These are phyloP conservation scores for Annona squamosa DNA, from an alignment of 164 flowering plant species.

Conservation along the genomic window DNA sequence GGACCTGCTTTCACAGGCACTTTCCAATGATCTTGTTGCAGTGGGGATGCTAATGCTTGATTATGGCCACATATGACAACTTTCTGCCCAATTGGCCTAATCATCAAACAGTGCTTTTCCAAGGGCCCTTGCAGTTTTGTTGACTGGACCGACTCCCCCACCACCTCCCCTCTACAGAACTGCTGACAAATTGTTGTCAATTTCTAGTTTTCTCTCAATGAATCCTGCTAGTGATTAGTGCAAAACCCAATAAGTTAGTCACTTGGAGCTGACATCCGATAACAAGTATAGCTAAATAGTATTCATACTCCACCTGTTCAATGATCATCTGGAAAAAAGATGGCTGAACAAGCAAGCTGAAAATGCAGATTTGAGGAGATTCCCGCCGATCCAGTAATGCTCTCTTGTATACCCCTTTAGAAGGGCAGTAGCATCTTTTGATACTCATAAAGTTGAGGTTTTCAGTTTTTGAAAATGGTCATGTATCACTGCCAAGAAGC, in stretches of 20 bases:
- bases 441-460: conserved; percentile 35
- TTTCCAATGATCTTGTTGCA: conserved; percentile 62
- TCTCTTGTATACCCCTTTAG: conserved; percentile 82
- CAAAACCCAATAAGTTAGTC: background rate
- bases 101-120: conserved; percentile 62
- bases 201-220: conserved; percentile 60
- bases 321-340: conserved; percentile 71
- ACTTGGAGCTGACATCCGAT: background rate
- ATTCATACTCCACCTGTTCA: conserved; percentile 40
- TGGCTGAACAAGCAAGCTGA: conserved; percentile 85
- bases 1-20: conserved; percentile 74
- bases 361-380: conserved; percentile 66
- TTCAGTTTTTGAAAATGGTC: too few relatives aligned
- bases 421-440: conserved; percentile 89
- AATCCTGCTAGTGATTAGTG: conserved; percentile 32
- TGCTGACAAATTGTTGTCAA: conserved; percentile 80
- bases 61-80: conserved; percentile 86
- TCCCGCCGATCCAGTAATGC: conserved; percentile 65
- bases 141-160: conserved; percentile 96
- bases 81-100: conserved; percentile 71
- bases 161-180: conserved; percentile 97
- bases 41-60: conserved; percentile 44
- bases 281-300: background rate
- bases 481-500: too few relatives aligned
- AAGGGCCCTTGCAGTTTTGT: conserved; percentile 77